A percentile compares a stretch with the other conserved stretches of the same genome.
These are phyloP conservation scores for Metschnikowia kunwiensis DNA, from an alignment of 805 yeast species.

Conservation along the genomic window DNA sequence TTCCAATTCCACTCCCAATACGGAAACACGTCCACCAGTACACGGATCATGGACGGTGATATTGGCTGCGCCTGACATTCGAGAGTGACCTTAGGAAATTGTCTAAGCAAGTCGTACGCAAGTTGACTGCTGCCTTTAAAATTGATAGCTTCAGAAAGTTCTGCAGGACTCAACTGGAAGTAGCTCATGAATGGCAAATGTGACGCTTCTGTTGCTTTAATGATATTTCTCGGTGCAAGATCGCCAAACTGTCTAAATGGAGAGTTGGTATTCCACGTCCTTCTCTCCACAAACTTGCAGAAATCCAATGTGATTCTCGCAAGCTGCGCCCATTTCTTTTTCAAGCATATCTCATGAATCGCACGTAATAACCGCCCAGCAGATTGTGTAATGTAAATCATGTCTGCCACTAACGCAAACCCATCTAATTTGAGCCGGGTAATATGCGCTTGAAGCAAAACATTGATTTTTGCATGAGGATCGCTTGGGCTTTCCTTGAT, in stretches of 20 bases:
- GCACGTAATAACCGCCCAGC: conserved; percentile 89
- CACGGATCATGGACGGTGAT: conserved; percentile 60
- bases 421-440: conserved; percentile 76
- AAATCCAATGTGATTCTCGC: conserved; percentile 57
- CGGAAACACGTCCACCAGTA: conserved; percentile 67
- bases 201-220: conserved; percentile 73
- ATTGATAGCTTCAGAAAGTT: conserved; percentile 77
- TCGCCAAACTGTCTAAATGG: conserved; percentile 81
- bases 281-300: conserved; percentile 73
- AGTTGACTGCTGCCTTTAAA: conserved; percentile 62
- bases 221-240: conserved; percentile 64
- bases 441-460: conserved; percentile 82
- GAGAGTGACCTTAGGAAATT: conserved; percentile 69
- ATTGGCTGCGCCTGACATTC: conserved; percentile 71
- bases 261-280: conserved; percentile 82
- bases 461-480: conserved; percentile 72
- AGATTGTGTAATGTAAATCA: conserved; percentile 89
- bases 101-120: conserved; percentile 56
- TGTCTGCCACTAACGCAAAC: conserved; percentile 87
- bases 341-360: conserved; percentile 69
- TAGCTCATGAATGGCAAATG: conserved; percentile 81
- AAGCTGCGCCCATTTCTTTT: conserved; percentile 67
- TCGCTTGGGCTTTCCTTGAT: conserved; percentile 69
- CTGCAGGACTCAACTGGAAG: conserved; percentile 66
- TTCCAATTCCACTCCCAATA: conserved; percentile 73